Base-by-base conservation (phyloP, 148 eudicot genomes). In the Vaccinium vitisidaea region DNA sequence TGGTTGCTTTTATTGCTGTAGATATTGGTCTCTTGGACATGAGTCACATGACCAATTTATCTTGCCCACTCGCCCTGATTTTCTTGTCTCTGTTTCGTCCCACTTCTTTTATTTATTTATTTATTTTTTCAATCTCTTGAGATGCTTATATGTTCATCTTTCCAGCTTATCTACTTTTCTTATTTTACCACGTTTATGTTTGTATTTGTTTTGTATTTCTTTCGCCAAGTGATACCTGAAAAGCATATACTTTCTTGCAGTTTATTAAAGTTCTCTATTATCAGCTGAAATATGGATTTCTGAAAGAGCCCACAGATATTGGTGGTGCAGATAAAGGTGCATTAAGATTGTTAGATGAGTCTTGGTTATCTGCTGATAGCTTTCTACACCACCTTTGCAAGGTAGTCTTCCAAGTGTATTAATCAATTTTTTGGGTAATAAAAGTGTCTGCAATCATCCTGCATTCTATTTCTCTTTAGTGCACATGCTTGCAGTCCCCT, bases 351-450 rank as follows among this genome's bases (percentile, higher is more conserved):
- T 86, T 97, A 84, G 99, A 97, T 61, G 99, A 97, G 88, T 94
- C 98, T 77, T 97, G 94, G 95, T 90, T 97, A 73, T 88, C 98
- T 32, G 82, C 91, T 83, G 98, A 94, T 88, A 97, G 92, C 89
- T 97, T 97, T 91, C 87, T 97, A 87, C 89, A 90, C 88, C 92
- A 88, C 76, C 95, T 97, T 85, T 97, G 96, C 90, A 97, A 97
- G 99, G 99, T 94, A 92, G 59, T 80, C 8, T 59, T 82, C 16
- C 55, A 32, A 2, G 73, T 12, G 15, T 27, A 36, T 80, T 73
- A 56, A 77, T 49, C 25, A 4, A 2, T 10, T 53, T 74, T 54
- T 75, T 49, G 15, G 75, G 75, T 8, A n/a, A 58, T n/a, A 55
- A 36, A n/a, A 6, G 56, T 23, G 70, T 79, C 78, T 53, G 78